Conservation (phyloP, 2,329 filamentous ascomycete genomes). For the Ilyonectria destructans region DNA sequence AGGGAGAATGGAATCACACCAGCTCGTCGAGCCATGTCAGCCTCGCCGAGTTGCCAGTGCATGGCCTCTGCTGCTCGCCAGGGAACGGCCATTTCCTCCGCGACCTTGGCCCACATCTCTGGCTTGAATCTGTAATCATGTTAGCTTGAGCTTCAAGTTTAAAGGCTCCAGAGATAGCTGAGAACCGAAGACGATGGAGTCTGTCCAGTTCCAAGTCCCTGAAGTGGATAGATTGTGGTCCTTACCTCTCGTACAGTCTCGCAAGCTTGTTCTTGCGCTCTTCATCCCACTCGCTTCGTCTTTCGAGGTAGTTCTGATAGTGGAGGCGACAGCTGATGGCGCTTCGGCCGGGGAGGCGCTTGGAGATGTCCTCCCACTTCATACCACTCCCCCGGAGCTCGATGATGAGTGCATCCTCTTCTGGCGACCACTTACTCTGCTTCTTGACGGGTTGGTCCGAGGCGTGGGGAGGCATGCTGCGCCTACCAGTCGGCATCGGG, state of each 20-base stretch:
- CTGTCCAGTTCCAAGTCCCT: not conserved
- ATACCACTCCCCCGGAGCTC: constrained; percentile 91
- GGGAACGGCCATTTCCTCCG: constrained; percentile 94
- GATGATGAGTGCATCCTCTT: constrained; percentile 95
- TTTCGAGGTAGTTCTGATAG: constrained; percentile 97
- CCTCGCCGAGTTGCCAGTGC: constrained; percentile 97
- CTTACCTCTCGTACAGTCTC: constrained; percentile 91
- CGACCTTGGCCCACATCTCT: constrained; percentile 98
- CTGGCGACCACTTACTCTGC: constrained; percentile 96
- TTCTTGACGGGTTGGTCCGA: constrained; percentile 86
- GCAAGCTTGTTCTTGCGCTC: constrained; percentile 98
- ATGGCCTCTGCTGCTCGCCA: constrained; percentile 97
- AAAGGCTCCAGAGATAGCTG: not conserved
- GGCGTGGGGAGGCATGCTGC: constrained; percentile 63
- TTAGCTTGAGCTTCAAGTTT: constrained; percentile 36
- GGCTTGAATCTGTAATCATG: constrained; percentile 83
- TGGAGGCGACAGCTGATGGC: constrained; percentile 95
- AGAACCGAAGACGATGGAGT: not conserved
- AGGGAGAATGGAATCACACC: constrained; percentile 90
- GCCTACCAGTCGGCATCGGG: constrained; percentile 52
- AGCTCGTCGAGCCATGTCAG: constrained; percentile 93
- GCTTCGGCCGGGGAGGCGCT: constrained; percentile 89
- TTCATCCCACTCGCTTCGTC: constrained; percentile 95
- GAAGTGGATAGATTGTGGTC: not conserved
- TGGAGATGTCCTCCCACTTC: constrained; percentile 99